phyloP scores from a whole-genome alignment of 768 basidiomycete genomes.

The Leccinum longicurvipes region DNA sequence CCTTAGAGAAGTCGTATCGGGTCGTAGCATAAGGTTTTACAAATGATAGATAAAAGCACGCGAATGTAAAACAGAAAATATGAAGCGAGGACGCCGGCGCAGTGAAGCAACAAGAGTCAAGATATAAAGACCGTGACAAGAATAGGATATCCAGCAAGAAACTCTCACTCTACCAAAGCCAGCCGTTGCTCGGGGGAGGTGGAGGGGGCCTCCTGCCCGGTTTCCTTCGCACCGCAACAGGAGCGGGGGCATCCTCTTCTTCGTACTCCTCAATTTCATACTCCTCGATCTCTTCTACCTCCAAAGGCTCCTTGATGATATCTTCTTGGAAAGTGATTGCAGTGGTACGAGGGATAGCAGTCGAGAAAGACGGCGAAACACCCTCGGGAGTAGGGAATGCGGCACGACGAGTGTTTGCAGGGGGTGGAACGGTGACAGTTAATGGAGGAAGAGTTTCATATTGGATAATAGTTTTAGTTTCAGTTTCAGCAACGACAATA shows the following conservation, averaged over 20 bases:
- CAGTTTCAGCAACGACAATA: conserved; percentile 44
- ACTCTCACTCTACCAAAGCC: conserved; percentile 51
- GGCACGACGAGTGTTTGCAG: conserved; percentile 74
- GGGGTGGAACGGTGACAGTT: conserved; percentile 69
- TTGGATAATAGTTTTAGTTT: conserved; percentile 63
- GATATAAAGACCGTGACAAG: conserved; percentile 20
- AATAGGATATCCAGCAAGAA: conserved; percentile 34
- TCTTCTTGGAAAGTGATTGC: conserved; percentile 68
- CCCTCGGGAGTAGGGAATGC: conserved; percentile 70
- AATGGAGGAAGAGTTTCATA: conserved; percentile 48
- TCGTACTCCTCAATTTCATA: conserved; percentile 40
- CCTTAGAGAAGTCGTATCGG: conserved; percentile 24
- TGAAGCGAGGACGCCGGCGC: conserved; percentile 20
- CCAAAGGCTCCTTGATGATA: conserved; percentile 32
- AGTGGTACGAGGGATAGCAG: conserved; percentile 72
- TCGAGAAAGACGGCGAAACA: conserved; percentile 50
- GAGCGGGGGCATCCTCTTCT: conserved; percentile 40
- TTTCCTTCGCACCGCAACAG: conserved; percentile 41
- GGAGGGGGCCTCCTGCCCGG: conserved; percentile 49
- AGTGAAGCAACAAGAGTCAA: conserved; percentile 23
- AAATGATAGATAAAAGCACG: conserved; percentile 10
- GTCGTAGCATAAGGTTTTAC: conserved; percentile 16
- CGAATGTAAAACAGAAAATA: conserved; percentile 4
- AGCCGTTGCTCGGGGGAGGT: conserved; percentile 39
- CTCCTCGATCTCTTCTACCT: conserved; percentile 36